phyloP scores from a whole-genome alignment of 129 eudicot species.

The Arctium lappa region DNA sequence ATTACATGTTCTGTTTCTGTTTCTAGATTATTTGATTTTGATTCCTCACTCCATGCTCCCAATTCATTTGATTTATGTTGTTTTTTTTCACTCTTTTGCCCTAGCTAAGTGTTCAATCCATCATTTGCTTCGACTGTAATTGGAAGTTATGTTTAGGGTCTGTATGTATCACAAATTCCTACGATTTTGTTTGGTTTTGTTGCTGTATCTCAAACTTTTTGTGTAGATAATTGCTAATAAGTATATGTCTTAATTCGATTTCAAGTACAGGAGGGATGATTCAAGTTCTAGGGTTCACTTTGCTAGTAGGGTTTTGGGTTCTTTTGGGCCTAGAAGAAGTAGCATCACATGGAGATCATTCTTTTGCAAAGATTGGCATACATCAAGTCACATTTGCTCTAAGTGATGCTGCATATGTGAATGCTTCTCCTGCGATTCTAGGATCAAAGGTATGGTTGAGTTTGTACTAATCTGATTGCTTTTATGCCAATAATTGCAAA shows the following conservation, averaged over 20 bases:
- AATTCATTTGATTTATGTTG: background rate
- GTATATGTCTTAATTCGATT: background rate
- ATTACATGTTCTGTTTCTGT: background rate
- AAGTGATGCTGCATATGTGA: slow-evolving; percentile 49
- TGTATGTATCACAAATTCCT: background rate
- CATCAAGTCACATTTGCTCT: slow-evolving; percentile 57
- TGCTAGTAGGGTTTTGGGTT: slow-evolving; percentile 44
- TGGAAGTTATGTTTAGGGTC: background rate
- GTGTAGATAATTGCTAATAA: slow-evolving; percentile 1
- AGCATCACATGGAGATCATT: slow-evolving; percentile 58
- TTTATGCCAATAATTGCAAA: background rate
- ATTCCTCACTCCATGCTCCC: background rate
- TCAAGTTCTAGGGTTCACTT: slow-evolving; percentile 33
- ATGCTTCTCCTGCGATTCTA: slow-evolving; percentile 71
- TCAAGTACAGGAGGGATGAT: slow-evolving; percentile 33
- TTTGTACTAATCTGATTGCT: background rate
- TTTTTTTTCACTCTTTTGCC: background rate
- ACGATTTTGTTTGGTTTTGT: background rate
- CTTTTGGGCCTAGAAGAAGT: slow-evolving; percentile 40
- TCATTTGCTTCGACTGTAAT: background rate
- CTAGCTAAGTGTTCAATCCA: background rate
- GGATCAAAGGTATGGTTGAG: slow-evolving; percentile 55
- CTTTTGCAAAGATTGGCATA: slow-evolving; percentile 68
- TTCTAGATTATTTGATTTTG: background rate
- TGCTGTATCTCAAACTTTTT: background rate